Evolutionary conservation across 257 asterid genomes (phyloP), one percentile per base, ranked within the genome.

Genomic region (Solanum pennellii): DNA sequence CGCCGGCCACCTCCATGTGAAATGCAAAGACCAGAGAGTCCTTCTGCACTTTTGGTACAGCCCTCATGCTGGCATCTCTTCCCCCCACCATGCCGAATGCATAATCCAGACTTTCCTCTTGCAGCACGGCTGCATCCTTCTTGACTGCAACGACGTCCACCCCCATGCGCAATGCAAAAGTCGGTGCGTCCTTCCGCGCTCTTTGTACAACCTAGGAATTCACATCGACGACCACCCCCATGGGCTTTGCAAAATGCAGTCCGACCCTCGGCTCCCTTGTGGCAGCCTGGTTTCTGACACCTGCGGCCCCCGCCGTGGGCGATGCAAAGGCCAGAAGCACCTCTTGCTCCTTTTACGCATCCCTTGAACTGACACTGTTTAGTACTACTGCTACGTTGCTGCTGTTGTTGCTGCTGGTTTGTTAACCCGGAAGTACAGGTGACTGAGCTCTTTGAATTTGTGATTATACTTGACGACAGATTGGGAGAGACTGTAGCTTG

Each of bases 31-130:
- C 99, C 99, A 69, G 98, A 95, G 59, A 94, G 97, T 47, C 99
- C 99, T 91, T 95, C 98, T 2, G 99, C 99, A 83, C 99, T 95
- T 90, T 91, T 94, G 9, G 93, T 89, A 91, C 99, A 96, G 83
- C 92, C 90, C n/a, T 94, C 98, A 84, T 33, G 90, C 90, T 93
- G 97, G 92, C 99, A 96, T 88, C 99, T 92, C 92, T 95, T 96
- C n/a, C 98, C 98, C 25, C 99, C 99, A 12, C 99, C 99, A 44
- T 96, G 99, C 3, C 99, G 95, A 88, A 96, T 96, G 93, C 99
- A 96, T 79, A 95, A 79, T 27, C 99, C 98, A 6, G 98, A 96
- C 90, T 91, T 95, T 66, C 99, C 98, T 86, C 98, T 89, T 69
- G 99, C 98, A 44, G 99, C 99, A 25, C 95, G 94, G 71, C 88